These are phyloP conservation scores for Lipomyces lipofer DNA, from an alignment of 805 yeast species.

Conservation along the genomic window DNA sequence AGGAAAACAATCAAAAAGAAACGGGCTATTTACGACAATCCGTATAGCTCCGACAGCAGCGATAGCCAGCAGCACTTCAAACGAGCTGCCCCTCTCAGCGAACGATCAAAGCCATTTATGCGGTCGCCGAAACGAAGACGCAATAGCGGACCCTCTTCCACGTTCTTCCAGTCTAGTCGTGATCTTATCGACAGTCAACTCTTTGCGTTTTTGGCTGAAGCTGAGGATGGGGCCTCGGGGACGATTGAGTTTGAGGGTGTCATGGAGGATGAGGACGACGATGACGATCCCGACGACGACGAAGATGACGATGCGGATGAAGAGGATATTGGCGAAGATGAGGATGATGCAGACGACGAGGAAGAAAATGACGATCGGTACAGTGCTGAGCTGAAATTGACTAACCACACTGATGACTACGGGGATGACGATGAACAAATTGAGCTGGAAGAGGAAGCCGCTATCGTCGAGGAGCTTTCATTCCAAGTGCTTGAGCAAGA, in stretches of 20 bases:
- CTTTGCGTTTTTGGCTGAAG: conserved; percentile 24
- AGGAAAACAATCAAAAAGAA: conserved; percentile 7
- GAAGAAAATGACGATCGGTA: conserved; percentile 59
- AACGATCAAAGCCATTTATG: background rate
- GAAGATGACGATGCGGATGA: conserved; percentile 33
- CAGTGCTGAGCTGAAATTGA: conserved; percentile 41
- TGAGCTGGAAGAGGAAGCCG: conserved; percentile 40
- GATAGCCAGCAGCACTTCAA: conserved; percentile 8
- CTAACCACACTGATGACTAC: conserved; percentile 30
- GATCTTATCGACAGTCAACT: conserved; percentile 20
- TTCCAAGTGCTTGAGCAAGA: conserved; percentile 9
- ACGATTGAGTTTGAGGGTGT: conserved; percentile 10
- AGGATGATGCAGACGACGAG: conserved; percentile 40
- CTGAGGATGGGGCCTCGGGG: conserved; percentile 16
- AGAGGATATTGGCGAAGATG: conserved; percentile 41
- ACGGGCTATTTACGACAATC: conserved; percentile 24
- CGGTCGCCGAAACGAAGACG: conserved; percentile 13
- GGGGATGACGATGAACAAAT: conserved; percentile 43
- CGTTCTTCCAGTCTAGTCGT: conserved; percentile 2
- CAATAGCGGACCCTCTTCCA: conserved; percentile 6
- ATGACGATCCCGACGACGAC: conserved; percentile 15
- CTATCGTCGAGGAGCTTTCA: conserved; percentile 32
- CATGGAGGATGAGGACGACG: conserved; percentile 31
- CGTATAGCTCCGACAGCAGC: conserved; percentile 22
- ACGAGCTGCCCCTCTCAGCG: background rate